Percentiles rank a stretch among this genome's conserved stretches.
Evolutionary conservation across 257 asterid genomes (phyloP).

Genomic region (Linaria vulgaris): DNA sequence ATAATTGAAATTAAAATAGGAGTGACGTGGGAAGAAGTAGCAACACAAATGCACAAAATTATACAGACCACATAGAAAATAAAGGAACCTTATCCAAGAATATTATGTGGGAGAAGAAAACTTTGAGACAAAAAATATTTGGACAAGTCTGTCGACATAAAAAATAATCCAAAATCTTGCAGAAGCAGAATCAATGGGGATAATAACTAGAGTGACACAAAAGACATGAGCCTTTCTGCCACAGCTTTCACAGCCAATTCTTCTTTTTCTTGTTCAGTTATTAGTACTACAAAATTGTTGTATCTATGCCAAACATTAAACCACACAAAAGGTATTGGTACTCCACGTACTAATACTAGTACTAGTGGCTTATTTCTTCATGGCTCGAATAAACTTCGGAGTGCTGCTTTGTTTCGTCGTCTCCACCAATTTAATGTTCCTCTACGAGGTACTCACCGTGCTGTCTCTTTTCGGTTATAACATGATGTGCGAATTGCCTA

Average conservation of each 20-base stretch:
- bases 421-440: slow-evolving; percentile 23
- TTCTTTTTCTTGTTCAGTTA: slow-evolving; percentile 28
- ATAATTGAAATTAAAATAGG: too few species aligned
- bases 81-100: slow-evolving; percentile 40
- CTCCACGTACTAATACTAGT: slow-evolving; percentile 17
- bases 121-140: slow-evolving; percentile 22
- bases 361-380: slow-evolving; percentile 5
- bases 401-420: slow-evolving; percentile 22
- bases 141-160: slow-evolving; percentile 20
- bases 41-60: slow-evolving; percentile 15
- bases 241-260: slow-evolving; percentile 18
- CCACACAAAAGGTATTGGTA: background rate
- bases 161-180: slow-evolving; percentile 27
- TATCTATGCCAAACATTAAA: slow-evolving; percentile 21
- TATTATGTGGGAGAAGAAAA: slow-evolving; percentile 8
- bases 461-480: too few species aligned
- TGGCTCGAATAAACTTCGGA: slow-evolving; percentile 21
- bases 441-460: slow-evolving; percentile 34
- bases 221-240: slow-evolving; percentile 38
- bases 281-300: slow-evolving; percentile 16
- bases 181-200: slow-evolving; percentile 30
- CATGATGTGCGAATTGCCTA: too few species aligned
- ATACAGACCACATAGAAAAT: slow-evolving; percentile 29
- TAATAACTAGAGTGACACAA: background rate
- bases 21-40: slow-evolving; percentile 23